Conservation (phyloP, 2,329 filamentous ascomycete genomes). For the Botrytis deweyae region DNA sequence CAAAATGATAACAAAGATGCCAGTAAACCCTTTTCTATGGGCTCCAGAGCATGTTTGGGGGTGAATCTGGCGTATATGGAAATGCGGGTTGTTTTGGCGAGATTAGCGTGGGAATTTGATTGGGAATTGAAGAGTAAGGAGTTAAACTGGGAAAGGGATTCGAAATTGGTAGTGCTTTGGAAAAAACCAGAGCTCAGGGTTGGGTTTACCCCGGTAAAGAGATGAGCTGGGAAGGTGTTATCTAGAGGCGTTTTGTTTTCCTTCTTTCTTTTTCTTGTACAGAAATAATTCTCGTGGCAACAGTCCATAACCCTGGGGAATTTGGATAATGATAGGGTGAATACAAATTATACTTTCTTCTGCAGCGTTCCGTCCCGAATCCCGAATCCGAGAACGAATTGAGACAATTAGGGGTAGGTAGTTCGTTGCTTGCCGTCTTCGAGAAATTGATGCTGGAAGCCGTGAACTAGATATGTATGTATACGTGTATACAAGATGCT, state of each 20-base stretch:
- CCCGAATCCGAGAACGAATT: background rate
- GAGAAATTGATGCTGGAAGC: background rate
- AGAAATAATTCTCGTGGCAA: background rate
- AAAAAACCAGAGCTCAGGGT: conserved; percentile 13
- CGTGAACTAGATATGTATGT: background rate
- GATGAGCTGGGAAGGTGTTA: background rate
- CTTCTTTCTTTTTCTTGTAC: background rate
- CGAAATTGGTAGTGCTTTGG: conserved; percentile 8
- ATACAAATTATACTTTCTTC: background rate
- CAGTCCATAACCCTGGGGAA: too few relatives aligned
- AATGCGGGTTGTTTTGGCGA: conserved; percentile 17
- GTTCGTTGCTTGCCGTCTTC: background rate
- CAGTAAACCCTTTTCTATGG: background rate
- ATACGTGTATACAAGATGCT: background rate
- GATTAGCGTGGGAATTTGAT: conserved; percentile 16
- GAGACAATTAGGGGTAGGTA: background rate
- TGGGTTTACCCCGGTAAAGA: background rate
- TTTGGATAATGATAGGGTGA: background rate
- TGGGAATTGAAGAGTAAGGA: conserved; percentile 12
- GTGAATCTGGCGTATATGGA: conserved; percentile 20
- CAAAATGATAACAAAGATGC: conserved; percentile 18
- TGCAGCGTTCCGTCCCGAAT: background rate
- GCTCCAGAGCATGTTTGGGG: conserved; percentile 10
- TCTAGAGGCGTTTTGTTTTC: background rate
- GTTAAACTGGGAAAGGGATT: conserved; percentile 14